phyloP scores from a whole-genome alignment of 2,329 filamentous ascomycete species.

The Hypoxylon sp. region DNA sequence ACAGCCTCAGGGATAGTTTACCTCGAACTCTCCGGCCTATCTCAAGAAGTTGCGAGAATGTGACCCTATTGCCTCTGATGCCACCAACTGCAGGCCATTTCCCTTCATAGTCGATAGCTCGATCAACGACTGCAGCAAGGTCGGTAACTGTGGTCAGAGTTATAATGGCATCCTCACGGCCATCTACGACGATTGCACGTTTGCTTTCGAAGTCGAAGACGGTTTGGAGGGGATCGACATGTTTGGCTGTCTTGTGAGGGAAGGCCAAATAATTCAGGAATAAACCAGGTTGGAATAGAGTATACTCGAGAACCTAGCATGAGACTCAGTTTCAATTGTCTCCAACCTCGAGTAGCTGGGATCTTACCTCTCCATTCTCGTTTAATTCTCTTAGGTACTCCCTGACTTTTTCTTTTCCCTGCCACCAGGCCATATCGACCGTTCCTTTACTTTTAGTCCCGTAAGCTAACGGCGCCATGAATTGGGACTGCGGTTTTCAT shows the following conservation, averaged over 20 bases:
- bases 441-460: slow-evolving; percentile 40
- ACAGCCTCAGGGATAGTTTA: too few relatives aligned
- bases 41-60: slow-evolving; percentile 49
- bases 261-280: slow-evolving; percentile 64
- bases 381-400: slow-evolving; percentile 62
- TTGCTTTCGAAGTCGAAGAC: slow-evolving; percentile 52
- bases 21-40: slow-evolving; percentile 54
- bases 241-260: slow-evolving; percentile 56
- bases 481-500: slow-evolving; percentile 19
- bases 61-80: slow-evolving; percentile 51
- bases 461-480: slow-evolving; percentile 6
- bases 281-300: slow-evolving; percentile 62
- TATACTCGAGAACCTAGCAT: slow-evolving; percentile 63
- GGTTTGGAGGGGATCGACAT: slow-evolving; percentile 52
- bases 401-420: slow-evolving; percentile 58
- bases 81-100: slow-evolving; percentile 55
- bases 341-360: neutral
- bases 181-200: slow-evolving; percentile 54
- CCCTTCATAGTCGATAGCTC: slow-evolving; percentile 54
- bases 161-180: slow-evolving; percentile 52
- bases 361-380: slow-evolving; percentile 51
- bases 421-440: slow-evolving; percentile 57
- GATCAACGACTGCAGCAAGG: slow-evolving; percentile 50
- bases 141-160: slow-evolving; percentile 57
- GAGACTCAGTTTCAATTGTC: too few relatives aligned